These are phyloP conservation scores for Neonothopanus nambi DNA, from an alignment of 1,284 basidiomycete species.

Conservation along the genomic window DNA sequence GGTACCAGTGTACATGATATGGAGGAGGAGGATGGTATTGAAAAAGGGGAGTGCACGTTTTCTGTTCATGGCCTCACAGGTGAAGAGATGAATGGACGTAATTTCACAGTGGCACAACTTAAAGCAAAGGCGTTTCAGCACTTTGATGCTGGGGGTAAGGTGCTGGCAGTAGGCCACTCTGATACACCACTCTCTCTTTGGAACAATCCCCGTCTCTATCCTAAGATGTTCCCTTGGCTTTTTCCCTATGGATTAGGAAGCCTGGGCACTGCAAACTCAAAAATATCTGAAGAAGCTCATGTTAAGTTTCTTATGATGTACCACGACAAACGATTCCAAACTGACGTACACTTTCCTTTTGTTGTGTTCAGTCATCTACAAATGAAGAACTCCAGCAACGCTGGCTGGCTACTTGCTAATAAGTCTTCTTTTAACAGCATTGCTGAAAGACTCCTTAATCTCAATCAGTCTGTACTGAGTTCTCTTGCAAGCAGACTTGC, in stretches of 20 bases:
- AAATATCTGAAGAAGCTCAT: constrained; percentile 16
- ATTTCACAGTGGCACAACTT: not conserved
- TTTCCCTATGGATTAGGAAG: constrained; percentile 38
- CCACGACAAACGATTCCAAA: no score
- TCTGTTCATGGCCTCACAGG: constrained; percentile 22
- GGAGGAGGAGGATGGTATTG: constrained; percentile 17
- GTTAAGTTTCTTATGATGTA: constrained; percentile 29
- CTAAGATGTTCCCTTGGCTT: constrained; percentile 36
- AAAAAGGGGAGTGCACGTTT: constrained; percentile 21
- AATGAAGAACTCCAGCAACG: constrained; percentile 24
- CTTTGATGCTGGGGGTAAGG: no score
- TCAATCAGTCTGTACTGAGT: constrained; percentile 26
- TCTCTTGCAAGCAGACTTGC: constrained; percentile 24
- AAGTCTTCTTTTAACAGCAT: constrained; percentile 27
- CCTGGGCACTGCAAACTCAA: constrained; percentile 21
- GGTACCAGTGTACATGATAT: constrained; percentile 14
- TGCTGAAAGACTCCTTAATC: constrained; percentile 22
- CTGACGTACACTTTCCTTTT: no score
- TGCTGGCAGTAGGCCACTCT: no score
- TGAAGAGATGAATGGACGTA: constrained; percentile 17
- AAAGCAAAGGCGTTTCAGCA: no score
- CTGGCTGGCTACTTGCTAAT: constrained; percentile 32
- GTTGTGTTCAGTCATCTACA: no score
- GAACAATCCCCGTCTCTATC: constrained; percentile 32
- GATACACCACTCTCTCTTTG: no score